These are phyloP conservation scores for Pyricularia sp. DNA, from an alignment of 2,329 filamentous ascomycete genomes.

Conservation along the genomic window DNA sequence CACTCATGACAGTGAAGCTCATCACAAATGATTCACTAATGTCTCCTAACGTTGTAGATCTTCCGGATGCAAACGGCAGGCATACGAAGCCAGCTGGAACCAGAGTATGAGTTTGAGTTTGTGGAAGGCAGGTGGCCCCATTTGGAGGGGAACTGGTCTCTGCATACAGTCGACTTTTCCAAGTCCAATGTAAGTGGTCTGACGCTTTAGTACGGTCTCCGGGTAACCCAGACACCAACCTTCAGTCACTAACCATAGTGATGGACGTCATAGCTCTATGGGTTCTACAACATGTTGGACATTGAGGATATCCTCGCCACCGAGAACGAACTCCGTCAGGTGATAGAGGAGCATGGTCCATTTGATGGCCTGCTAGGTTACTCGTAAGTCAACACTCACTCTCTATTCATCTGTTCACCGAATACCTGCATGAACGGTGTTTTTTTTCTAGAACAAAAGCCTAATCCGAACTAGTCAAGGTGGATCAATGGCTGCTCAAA, in stretches of 20 bases:
- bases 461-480: constrained; percentile 6
- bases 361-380: constrained; percentile 8
- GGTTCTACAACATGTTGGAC: constrained; percentile 8
- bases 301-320: constrained; percentile 9
- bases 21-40: background rate
- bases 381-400: background rate
- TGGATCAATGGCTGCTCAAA: constrained; percentile 9
- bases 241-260: no score
- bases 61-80: constrained; percentile 10
- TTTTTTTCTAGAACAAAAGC: no score
- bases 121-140: constrained; percentile 10
- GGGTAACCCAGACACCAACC: no score
- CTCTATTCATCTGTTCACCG: no score
- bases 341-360: constrained; percentile 9
- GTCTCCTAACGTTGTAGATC: constrained; percentile 1
- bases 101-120: constrained; percentile 9
- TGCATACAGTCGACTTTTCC: constrained; percentile 9
- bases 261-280: constrained; percentile 1
- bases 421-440: no score
- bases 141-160: constrained; percentile 9
- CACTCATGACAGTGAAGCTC: background rate
- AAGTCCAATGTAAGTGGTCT: constrained; percentile 5
- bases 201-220: no score
- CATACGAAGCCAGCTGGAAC: constrained; percentile 8
- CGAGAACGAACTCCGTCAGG: constrained; percentile 8